phyloP scores from a whole-genome alignment of 1,284 basidiomycete species.

The Pseudozyma tsukubaensis region DNA sequence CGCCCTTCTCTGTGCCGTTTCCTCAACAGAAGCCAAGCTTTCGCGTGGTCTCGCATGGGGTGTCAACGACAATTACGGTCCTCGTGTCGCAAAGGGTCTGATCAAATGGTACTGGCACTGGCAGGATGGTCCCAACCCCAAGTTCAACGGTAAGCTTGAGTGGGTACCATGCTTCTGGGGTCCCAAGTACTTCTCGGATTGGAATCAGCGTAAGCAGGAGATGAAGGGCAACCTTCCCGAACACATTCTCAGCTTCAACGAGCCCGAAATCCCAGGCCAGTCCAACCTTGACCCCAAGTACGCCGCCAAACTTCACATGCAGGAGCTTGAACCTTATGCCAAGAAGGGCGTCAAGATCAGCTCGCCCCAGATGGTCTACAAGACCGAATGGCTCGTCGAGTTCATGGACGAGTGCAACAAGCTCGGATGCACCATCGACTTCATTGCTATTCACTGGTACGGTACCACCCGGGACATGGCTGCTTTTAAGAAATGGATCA shows the following conservation, averaged over 20 bases:
- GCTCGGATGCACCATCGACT: constrained; percentile 60
- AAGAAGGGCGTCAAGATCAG: constrained; percentile 62
- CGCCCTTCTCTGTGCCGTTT: constrained; percentile 36
- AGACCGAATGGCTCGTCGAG: constrained; percentile 59
- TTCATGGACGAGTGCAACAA: constrained; percentile 63
- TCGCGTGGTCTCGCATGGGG: constrained; percentile 60
- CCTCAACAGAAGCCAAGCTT: constrained; percentile 37
- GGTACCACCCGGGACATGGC: constrained; percentile 57
- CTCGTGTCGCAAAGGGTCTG: constrained; percentile 50
- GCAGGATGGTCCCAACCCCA: constrained; percentile 54
- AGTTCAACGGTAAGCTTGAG: constrained; percentile 45
- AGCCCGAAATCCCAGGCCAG: constrained; percentile 62
- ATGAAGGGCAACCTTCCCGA: constrained; percentile 50
- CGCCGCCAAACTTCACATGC: constrained; percentile 59
- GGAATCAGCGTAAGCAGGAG: constrained; percentile 57
- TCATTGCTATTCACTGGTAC: constrained; percentile 68
- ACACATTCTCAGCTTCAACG: constrained; percentile 63
- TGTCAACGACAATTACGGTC: constrained; percentile 56
- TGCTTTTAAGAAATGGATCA: constrained; percentile 57
- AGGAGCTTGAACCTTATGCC: constrained; percentile 63
- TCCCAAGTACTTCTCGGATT: constrained; percentile 51
- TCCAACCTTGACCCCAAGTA: constrained; percentile 55
- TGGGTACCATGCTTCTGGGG: constrained; percentile 66
- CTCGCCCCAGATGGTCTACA: constrained; percentile 66
- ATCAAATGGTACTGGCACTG: constrained; percentile 66